These are phyloP conservation scores for Fraxinus platypoda DNA, from an alignment of 305 asterid species.

Conservation along the genomic window DNA sequence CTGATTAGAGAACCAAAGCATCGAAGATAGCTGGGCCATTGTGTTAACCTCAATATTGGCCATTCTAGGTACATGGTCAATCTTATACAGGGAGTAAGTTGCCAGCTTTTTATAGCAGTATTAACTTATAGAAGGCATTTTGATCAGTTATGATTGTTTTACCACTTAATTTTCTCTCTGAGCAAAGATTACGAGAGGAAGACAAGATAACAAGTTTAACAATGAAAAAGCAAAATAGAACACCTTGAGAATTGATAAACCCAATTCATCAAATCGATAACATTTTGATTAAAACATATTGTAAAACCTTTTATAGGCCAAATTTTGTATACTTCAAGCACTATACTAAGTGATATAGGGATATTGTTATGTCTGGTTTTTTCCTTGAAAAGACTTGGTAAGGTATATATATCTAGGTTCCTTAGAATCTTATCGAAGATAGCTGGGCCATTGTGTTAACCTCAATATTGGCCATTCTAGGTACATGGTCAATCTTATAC, in stretches of 20 bases:
- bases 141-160: background rate
- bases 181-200: background rate
- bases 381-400: background rate
- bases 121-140: background rate
- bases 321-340: background rate
- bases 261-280: background rate
- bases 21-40: background rate
- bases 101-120: background rate
- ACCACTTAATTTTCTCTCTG: background rate
- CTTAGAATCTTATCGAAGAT: background rate
- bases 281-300: background rate
- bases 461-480: background rate
- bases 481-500: background rate
- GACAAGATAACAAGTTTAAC: background rate
- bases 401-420: background rate
- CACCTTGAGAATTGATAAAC: background rate
- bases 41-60: background rate
- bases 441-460: background rate
- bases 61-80: background rate
- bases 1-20: background rate
- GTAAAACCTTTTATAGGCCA: background rate
- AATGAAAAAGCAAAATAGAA: background rate
- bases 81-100: background rate
- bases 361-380: background rate
- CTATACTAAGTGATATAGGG: background rate